Conservation (phyloP, 495 filamentous ascomycete genomes). For the Hypoxylon lienhwacheense region DNA sequence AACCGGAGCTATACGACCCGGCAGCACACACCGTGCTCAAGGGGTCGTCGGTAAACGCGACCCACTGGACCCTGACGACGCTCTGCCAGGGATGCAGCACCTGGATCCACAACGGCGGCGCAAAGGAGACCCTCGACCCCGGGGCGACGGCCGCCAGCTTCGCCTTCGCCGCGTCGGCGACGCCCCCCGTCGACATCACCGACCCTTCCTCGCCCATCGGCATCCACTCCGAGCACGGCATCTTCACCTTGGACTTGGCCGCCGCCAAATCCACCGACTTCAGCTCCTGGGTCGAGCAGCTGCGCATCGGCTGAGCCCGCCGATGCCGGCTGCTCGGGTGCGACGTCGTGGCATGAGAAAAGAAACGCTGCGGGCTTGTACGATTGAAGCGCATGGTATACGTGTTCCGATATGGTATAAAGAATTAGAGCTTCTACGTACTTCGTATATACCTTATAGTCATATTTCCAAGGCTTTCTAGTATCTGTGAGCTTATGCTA, state of each 20-base stretch:
- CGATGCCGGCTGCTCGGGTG: no score
- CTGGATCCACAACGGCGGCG: constrained; percentile 37
- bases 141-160: constrained; percentile 42
- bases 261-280: constrained; percentile 46
- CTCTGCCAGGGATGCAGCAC: constrained; percentile 50
- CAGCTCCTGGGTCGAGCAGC: constrained; percentile 34
- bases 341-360: no score
- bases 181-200: constrained; percentile 38
- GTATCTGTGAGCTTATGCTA: no score
- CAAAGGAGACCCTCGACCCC: constrained; percentile 40
- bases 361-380: no score
- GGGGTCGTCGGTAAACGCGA: constrained; percentile 47
- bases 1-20: constrained; percentile 45
- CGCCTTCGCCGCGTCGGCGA: constrained; percentile 44
- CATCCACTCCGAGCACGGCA: constrained; percentile 46
- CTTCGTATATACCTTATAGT: no score
- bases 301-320: no score
- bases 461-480: no score
- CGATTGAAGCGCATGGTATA: no score
- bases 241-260: constrained; percentile 43
- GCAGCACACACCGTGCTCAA: constrained; percentile 49
- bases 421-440: no score
- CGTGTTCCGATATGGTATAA: no score
- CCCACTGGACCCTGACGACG: constrained; percentile 54
- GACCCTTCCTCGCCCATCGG: constrained; percentile 42